These are phyloP conservation scores for Pseudevernia furfuracea DNA, from an alignment of 495 filamentous ascomycete genomes.

Conservation along the genomic window DNA sequence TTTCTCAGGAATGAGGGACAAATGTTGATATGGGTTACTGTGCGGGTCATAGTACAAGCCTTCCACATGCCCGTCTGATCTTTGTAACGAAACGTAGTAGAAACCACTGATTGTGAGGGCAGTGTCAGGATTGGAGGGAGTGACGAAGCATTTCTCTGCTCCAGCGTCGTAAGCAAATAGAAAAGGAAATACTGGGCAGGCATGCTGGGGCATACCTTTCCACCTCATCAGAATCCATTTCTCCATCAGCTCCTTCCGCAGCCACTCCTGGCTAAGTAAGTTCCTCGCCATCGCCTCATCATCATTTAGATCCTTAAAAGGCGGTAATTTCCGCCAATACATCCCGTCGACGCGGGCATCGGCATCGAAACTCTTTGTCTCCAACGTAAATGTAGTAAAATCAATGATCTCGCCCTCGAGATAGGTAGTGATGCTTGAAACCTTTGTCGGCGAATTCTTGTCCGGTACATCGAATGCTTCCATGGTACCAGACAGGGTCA, in stretches of 20 bases:
- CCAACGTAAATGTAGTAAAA: conserved; percentile 58
- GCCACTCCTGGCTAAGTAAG: conserved; percentile 51
- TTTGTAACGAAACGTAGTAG: conserved; percentile 61
- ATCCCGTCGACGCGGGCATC: conserved; percentile 53
- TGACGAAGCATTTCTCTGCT: conserved; percentile 64
- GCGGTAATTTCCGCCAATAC: conserved; percentile 65
- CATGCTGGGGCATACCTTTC: conserved; percentile 48
- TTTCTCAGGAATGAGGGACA: conserved; percentile 49
- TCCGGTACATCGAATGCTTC: conserved; percentile 69
- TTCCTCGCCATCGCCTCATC: conserved; percentile 48
- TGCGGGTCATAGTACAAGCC: conserved; percentile 68
- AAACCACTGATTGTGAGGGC: conserved; percentile 69
- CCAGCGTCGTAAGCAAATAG: conserved; percentile 16
- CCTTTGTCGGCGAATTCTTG: conserved; percentile 45
- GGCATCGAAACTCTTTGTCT: conserved; percentile 60
- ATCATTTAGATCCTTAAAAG: conserved; percentile 53
- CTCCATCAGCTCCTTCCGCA: conserved; percentile 44
- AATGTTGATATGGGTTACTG: conserved; percentile 63
- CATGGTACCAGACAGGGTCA: conserved; percentile 70
- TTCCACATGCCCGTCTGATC: conserved; percentile 55
- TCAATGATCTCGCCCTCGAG: conserved; percentile 74
- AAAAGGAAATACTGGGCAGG: neutral
- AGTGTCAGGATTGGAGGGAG: conserved; percentile 47
- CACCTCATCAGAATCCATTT: conserved; percentile 71
- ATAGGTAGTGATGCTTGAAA: conserved; percentile 61